Base-by-base conservation (phyloP, 805 yeast species). In the Brettanomyces nanus region DNA sequence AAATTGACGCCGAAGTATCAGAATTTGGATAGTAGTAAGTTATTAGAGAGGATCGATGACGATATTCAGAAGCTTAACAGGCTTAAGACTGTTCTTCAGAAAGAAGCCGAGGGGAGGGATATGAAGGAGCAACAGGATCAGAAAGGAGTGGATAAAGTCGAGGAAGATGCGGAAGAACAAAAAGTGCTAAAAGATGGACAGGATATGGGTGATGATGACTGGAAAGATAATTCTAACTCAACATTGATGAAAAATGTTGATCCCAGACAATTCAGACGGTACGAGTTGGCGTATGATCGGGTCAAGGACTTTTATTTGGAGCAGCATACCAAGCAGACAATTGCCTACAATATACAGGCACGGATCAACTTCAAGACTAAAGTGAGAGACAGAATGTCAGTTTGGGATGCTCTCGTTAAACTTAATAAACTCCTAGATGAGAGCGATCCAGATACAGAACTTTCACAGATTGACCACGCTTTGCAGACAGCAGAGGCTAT, bases 401-500 rank as follows among this genome's bases (percentile, higher is more conserved):
- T 80, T 5, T 80, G 87, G 87, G 85, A 77, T 41, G 86, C 85
- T 0, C 53, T 80, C 13, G 72, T 73, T 38, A 73, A 71, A 43
- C 59, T 80, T 28, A 80, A 79, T 50, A 71, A 73, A 45, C 58
- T 80, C 15, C 63, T 80, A 19, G 87, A 80, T 52, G 85, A 80
- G 36, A 72, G 80, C 36, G 87, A 80, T 52, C 87, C 87, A 0
- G 87, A 80, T 53, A 80, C 85, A 0, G 84, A 79, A 50, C 61
- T 80, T 18, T 77, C 85, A 0, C 86, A 80, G 48, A 80, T 80
- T 36, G 85, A 80, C 46, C 87, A 80, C 53, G 85, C 85, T 3
- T 52, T 80, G 19, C 86, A 80, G 54, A 80, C 86, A 0, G 86
- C 86, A 3, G 85, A 80, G 50, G 85, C 85, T 4, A 80, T 80